Percentiles rank a stretch among this genome's conserved stretches.
Evolutionary conservation across 352 stramenopile genomes (phyloP).

Genomic region (Pythium volutum): DNA sequence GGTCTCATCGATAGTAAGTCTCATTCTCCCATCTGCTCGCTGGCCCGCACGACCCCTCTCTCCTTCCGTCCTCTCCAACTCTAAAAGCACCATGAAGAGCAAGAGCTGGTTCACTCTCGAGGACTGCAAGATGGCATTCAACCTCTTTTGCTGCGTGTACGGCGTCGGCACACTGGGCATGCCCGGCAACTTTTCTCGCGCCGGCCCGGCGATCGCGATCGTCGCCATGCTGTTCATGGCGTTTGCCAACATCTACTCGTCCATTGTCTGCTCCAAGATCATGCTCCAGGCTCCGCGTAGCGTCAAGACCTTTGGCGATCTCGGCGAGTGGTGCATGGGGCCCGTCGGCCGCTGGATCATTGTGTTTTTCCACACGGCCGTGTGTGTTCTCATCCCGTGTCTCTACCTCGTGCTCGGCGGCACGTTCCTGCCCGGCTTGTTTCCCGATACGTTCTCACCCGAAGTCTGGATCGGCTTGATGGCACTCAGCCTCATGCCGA

Average conservation of each 20-base stretch:
- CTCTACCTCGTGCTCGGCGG: conserved; percentile 35
- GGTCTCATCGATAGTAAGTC: background rate
- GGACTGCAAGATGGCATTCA: conserved; percentile 31
- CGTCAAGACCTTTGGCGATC: conserved; percentile 33
- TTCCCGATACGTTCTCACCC: conserved; percentile 22
- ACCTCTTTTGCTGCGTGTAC: conserved; percentile 35
- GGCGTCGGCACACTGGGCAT: conserved; percentile 38
- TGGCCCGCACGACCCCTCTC: background rate
- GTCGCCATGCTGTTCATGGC: conserved; percentile 37
- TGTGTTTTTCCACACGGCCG: conserved; percentile 24
- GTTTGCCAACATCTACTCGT: conserved; percentile 33
- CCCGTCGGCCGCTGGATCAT: conserved; percentile 25
- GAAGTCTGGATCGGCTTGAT: conserved; percentile 34
- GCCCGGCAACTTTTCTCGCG: conserved; percentile 33
- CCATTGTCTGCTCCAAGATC: conserved; percentile 25
- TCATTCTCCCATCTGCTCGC: conserved; percentile 5
- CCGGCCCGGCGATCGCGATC: conserved; percentile 25
- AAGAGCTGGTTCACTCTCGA: conserved; percentile 28
- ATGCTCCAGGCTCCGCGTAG: conserved; percentile 26
- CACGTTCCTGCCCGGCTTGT: conserved; percentile 23
- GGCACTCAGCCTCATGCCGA: conserved; percentile 24
- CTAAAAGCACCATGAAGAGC: conserved; percentile 4
- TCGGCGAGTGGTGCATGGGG: conserved; percentile 35
- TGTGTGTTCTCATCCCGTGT: conserved; percentile 28
- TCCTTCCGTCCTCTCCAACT: background rate